Conservation (phyloP, 371 early-diverging fungal genomes). For the Mucor lusitanicus region DNA sequence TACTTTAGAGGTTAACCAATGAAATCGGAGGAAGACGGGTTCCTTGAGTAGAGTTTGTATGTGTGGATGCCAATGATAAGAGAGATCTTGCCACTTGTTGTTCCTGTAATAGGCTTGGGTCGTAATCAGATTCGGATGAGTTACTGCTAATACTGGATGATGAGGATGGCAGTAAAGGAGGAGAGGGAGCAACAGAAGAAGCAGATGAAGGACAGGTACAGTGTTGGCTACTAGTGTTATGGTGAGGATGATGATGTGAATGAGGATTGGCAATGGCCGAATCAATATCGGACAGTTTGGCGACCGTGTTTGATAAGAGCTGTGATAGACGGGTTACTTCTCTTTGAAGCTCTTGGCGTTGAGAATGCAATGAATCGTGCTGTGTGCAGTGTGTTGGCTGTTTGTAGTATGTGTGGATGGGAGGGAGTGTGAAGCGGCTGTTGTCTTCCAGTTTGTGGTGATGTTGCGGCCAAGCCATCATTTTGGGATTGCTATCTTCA, state of each 20-base stretch:
- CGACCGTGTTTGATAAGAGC: constrained; percentile 53
- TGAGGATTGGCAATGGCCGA: constrained; percentile 28
- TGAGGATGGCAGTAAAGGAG: neutral
- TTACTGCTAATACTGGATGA: neutral
- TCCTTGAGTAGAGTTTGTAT: neutral
- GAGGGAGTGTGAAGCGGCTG: constrained; percentile 8
- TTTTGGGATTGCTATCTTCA: neutral
- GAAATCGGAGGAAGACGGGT: constrained; percentile 20
- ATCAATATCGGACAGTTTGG: constrained; percentile 56
- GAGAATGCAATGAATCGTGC: constrained; percentile 40
- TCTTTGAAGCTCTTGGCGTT: constrained; percentile 59
- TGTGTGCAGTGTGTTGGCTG: neutral
- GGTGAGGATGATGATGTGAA: neutral
- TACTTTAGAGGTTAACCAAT: neutral
- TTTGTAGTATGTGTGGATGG: constrained; percentile 5
- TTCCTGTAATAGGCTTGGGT: neutral
- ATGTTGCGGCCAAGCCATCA: neutral
- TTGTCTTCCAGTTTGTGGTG: neutral
- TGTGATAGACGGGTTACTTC: constrained; percentile 58
- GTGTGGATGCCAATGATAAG: constrained; percentile 13
- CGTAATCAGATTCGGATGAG: neutral
- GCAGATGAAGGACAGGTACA: neutral
- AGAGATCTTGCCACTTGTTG: constrained; percentile 18
- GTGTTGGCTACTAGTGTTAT: neutral
- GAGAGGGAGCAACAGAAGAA: neutral